These are phyloP conservation scores for Mangifera indica DNA, from an alignment of 345 rosid species.

Conservation along the genomic window DNA sequence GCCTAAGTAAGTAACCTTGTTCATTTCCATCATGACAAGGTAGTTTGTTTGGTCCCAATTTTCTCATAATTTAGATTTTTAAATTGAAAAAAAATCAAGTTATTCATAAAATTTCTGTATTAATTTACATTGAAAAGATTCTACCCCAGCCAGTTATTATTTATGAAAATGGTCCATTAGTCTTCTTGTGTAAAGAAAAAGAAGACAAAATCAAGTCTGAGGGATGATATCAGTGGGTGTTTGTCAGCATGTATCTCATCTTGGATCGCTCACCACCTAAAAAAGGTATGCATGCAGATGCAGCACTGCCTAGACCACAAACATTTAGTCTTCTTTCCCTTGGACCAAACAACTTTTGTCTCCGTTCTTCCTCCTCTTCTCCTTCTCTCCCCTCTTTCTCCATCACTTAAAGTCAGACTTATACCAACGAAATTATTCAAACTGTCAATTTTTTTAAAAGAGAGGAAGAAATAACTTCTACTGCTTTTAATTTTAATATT, in stretches of 20 bases:
- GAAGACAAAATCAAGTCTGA: too few relatives aligned
- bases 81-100: too few relatives aligned
- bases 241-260: conserved; percentile 10
- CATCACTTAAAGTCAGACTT: conserved; percentile 17
- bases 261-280: not conserved
- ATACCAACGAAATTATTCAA: conserved; percentile 21
- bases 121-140: too few relatives aligned
- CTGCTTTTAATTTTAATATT: conserved; percentile 23
- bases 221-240: too few relatives aligned
- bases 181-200: too few relatives aligned
- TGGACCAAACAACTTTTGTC: conserved; percentile 13
- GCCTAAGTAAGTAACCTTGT: too few relatives aligned
- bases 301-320: conserved; percentile 6
- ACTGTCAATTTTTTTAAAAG: not conserved
- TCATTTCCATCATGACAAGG: too few relatives aligned
- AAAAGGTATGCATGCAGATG: conserved; percentile 20
- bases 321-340: not conserved
- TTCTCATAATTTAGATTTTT: too few relatives aligned
- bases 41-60: too few relatives aligned
- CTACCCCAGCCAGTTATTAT: too few relatives aligned
- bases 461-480: conserved; percentile 17
- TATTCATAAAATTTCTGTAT: too few relatives aligned
- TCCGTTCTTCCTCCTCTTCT: not conserved
- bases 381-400: not conserved
- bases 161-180: too few relatives aligned